Conservation (phyloP, 2,329 filamentous ascomycete species). For the Coniochaeta sp. region DNA sequence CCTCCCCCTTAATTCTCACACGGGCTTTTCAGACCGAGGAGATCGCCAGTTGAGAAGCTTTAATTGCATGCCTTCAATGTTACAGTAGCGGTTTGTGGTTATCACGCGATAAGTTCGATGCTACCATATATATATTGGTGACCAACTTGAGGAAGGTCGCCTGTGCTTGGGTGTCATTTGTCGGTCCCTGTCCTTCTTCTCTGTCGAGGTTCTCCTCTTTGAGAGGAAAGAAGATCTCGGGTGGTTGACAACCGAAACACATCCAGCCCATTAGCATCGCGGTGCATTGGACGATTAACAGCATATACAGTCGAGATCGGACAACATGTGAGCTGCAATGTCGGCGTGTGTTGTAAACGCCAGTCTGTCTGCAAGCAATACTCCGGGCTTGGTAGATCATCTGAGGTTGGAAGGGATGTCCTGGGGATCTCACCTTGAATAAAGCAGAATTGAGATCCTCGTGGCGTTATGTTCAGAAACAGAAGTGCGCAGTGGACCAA, state of each 20-base stretch:
- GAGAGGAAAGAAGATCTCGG: background rate
- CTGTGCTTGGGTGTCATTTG: background rate
- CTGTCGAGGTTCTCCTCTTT: background rate
- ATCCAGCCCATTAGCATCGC: no score
- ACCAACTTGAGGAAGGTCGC: background rate
- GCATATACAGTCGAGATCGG: background rate
- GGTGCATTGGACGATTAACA: background rate
- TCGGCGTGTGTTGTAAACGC: background rate
- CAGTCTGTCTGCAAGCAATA: background rate
- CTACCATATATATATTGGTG: background rate
- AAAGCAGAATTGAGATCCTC: background rate
- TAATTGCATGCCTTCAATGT: background rate
- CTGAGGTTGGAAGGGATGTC: background rate
- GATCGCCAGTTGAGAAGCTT: background rate
- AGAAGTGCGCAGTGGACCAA: background rate
- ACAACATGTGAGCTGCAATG: background rate
- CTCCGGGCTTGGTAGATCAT: background rate
- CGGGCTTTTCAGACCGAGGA: background rate
- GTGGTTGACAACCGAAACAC: background rate
- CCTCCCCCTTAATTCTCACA: background rate
- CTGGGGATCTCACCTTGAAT: background rate
- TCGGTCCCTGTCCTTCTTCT: background rate
- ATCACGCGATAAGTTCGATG: background rate
- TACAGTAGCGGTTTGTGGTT: background rate
- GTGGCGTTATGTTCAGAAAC: background rate